phyloP scores from a whole-genome alignment of 2,329 filamentous ascomycete species.

The Lasiodiplodia theobromae region DNA sequence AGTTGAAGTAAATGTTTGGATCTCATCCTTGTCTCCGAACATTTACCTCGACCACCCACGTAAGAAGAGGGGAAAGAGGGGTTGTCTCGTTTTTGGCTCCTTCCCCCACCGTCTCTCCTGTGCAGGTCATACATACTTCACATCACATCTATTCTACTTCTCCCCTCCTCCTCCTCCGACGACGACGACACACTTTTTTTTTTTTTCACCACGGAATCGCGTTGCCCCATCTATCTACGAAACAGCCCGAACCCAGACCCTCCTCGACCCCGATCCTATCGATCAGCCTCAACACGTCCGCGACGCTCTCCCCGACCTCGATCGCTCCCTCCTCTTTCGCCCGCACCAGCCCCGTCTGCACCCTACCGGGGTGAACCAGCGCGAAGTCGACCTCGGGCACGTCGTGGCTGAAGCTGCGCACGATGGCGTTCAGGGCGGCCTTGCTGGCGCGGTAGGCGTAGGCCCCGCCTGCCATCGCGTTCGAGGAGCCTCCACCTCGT shows the following conservation, averaged over 20 bases:
- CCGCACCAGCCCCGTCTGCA: conserved; percentile 53
- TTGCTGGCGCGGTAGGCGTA: conserved; percentile 59
- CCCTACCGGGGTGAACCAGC: conserved; percentile 54
- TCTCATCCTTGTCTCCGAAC: too few species aligned
- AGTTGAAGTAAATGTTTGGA: too few species aligned
- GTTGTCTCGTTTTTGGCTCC: too few species aligned
- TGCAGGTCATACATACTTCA: too few species aligned
- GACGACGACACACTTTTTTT: too few species aligned
- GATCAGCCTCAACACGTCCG: conserved; percentile 48
- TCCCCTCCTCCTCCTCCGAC: too few species aligned
- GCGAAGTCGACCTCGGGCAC: conserved; percentile 52
- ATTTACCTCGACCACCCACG: too few species aligned
- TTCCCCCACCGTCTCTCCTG: too few species aligned
- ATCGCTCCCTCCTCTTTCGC: conserved; percentile 56
- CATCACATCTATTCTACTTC: not conserved
- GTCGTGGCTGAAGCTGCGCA: conserved; percentile 54
- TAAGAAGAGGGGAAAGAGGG: too few species aligned
- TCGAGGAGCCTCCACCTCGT: not conserved
- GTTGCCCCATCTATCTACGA: conserved; percentile 54
- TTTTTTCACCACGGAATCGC: conserved; percentile 49
- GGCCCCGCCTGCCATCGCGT: conserved; percentile 43
- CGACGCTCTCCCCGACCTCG: conserved; percentile 50
- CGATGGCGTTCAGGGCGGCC: conserved; percentile 55
- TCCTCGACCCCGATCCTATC: conserved; percentile 37
- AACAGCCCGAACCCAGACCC: conserved; percentile 38